phyloP scores from a whole-genome alignment of 345 rosid genomes.

The Euclidium syriacum region DNA sequence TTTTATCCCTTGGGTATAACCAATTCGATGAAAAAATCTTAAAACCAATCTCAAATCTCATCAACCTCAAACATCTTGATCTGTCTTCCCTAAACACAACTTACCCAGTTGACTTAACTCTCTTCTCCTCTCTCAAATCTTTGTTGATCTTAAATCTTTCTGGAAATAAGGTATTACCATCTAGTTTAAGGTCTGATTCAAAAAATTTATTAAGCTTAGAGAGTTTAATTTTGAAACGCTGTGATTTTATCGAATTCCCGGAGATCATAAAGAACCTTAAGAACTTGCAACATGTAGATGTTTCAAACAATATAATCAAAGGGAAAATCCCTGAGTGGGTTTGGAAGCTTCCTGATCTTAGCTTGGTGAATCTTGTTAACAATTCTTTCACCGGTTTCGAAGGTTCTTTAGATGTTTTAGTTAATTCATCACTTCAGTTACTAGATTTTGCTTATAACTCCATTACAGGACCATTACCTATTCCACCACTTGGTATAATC shows the following conservation, averaged over 20 bases:
- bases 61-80: not conserved
- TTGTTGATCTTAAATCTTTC: not conserved
- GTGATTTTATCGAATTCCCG: slow-evolving; percentile 9
- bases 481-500: not conserved
- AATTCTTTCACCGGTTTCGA: slow-evolving; percentile 13
- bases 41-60: not conserved
- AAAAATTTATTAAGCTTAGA: not conserved
- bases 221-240: not conserved
- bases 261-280: slow-evolving; percentile 3
- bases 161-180: not conserved
- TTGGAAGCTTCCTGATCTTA: slow-evolving; percentile 15
- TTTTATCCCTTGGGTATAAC: slow-evolving; percentile 4
- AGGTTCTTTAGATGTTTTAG: slow-evolving; percentile 13
- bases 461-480: slow-evolving; percentile 9
- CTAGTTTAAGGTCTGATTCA: slow-evolving; percentile 15
- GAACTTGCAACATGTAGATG: not conserved
- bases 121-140: slow-evolving; percentile 10
- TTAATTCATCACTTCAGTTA: slow-evolving; percentile 1
- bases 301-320: slow-evolving; percentile 10
- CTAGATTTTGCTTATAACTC: not conserved
- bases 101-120: not conserved
- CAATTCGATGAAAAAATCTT: slow-evolving; percentile 3
- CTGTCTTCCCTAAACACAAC: slow-evolving; percentile 3
- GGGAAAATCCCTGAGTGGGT: slow-evolving; percentile 27
- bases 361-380: not conserved